phyloP scores from a whole-genome alignment of 1,139 yeast genomes.

The Saccharomyces hybrid region DNA sequence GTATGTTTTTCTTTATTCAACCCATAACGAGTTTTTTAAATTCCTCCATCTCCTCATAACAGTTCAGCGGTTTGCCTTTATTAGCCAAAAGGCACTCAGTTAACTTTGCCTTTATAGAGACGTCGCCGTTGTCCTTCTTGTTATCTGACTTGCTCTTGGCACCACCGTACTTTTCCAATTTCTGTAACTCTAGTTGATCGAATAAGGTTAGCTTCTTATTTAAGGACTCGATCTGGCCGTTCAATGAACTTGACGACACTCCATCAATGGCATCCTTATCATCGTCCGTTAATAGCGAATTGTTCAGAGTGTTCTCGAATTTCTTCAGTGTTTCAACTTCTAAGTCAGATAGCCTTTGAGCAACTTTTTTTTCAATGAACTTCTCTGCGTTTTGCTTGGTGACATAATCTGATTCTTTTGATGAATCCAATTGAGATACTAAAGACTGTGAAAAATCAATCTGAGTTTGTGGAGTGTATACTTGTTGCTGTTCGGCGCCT shows the following conservation, averaged over 20 bases:
- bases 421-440: constrained; percentile 60
- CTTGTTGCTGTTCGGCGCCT: constrained; percentile 6
- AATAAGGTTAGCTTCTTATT: constrained; percentile 35
- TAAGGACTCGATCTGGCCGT: constrained; percentile 39
- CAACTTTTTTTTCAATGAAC: constrained; percentile 69
- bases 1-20: neutral
- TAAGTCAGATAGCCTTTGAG: constrained; percentile 53
- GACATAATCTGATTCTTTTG: constrained; percentile 73
- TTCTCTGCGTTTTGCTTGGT: constrained; percentile 74
- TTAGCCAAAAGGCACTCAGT: constrained; percentile 61
- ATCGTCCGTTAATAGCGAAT: constrained; percentile 35
- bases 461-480: constrained; percentile 51
- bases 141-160: constrained; percentile 39
- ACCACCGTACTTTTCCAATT: constrained; percentile 26
- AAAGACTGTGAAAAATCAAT: constrained; percentile 66
- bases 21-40: constrained; percentile 42
- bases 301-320: constrained; percentile 46
- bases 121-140: neutral
- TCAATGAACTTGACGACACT: constrained; percentile 30
- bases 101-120: constrained; percentile 32
- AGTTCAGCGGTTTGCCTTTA: constrained; percentile 67
- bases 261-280: constrained; percentile 28
- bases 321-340: constrained; percentile 51
- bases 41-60: constrained; percentile 77
- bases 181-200: constrained; percentile 33